A percentile compares a stretch with the other conserved stretches of the same genome.
These are phyloP conservation scores for Phytophthora syringae DNA, from an alignment of 352 stramenopile genomes.

Conservation along the genomic window DNA sequence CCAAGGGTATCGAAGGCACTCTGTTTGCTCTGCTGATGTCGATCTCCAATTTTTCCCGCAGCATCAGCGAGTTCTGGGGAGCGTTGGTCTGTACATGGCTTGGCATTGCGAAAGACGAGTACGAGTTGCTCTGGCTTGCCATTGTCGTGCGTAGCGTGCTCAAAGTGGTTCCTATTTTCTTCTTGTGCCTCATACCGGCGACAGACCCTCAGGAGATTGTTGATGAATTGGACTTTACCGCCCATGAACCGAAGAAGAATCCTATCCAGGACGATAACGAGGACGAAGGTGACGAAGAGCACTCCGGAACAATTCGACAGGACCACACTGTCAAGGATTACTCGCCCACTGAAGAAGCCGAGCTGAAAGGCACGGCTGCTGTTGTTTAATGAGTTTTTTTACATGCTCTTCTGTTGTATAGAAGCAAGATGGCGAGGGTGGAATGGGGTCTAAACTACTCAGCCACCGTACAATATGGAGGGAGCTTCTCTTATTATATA, in stretches of 20 bases:
- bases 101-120: slow-evolving; percentile 91
- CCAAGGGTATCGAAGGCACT: slow-evolving; percentile 95
- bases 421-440: slow-evolving; percentile 5
- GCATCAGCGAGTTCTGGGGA: slow-evolving; percentile 93
- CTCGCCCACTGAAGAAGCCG: slow-evolving; percentile 36
- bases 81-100: slow-evolving; percentile 90
- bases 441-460: slow-evolving; percentile 21
- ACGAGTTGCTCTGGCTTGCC: slow-evolving; percentile 92
- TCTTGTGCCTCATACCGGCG: slow-evolving; percentile 81
- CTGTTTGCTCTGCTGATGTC: slow-evolving; percentile 98
- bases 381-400: slow-evolving; percentile 30
- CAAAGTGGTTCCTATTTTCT: slow-evolving; percentile 93
- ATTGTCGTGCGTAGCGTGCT: slow-evolving; percentile 92
- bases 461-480: slow-evolving; percentile 28
- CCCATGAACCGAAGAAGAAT: slow-evolving; percentile 19
- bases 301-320: slow-evolving; percentile 47
- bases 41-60: slow-evolving; percentile 96
- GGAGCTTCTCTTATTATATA: slow-evolving; percentile 37
- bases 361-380: slow-evolving; percentile 26
- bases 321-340: slow-evolving; percentile 51
- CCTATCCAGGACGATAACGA: slow-evolving; percentile 21
- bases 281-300: slow-evolving; percentile 34
- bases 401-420: slow-evolving; percentile 25
- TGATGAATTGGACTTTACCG: slow-evolving; percentile 72
- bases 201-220: slow-evolving; percentile 83